Evolutionary conservation across 495 filamentous ascomycete genomes (phyloP), one percentile per base, ranked within the genome.

Genomic region (Choiromyces venosus): DNA sequence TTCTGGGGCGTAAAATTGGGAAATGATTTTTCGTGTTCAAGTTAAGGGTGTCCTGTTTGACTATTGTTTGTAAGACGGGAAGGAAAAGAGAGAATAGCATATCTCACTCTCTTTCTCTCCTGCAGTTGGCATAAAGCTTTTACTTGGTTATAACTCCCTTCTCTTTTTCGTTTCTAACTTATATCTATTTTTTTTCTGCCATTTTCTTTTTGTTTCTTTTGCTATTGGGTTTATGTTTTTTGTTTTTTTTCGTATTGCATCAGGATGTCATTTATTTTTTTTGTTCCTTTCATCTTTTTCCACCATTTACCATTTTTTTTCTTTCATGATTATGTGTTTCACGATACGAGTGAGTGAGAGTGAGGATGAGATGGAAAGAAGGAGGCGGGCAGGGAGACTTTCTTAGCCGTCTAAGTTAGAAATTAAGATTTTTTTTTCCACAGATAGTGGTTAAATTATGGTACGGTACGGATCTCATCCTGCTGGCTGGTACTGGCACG

Each of bases 191-290:
- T 29, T 25, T 3, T 69, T 37, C 29, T 44, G 21, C 5, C 16
- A 33, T n/a, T 71, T 71, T 5, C 18, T 71, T 66, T n/a, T 29
- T 39, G 18, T 65, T n/a, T 35, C 36, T 66, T 66, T 68, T 66
- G 37, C 44, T 42, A 25, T 29, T 66, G 70, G 70, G 25, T 71
- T n/a, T n/a, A n/a, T n/a, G n/a, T n/a, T n/a, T n/a, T n/a, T n/a
- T n/a, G n/a, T n/a, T 68, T 67, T 56, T 25, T 71, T 71, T 68
- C 37, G 29, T 37, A 67, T 16, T 33, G 70, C 40, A 37, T 25
- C 36, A 35, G 52, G 52, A 61, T 61, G 52, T 33, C 25, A n/a
- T n/a, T n/a, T n/a, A n/a, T 67, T 72, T 68, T 72, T 46, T 67
- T 38, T 67, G 10, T 40, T 35, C 7, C 18, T 25, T 25, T 19